phyloP scores from a whole-genome alignment of 2,329 filamentous ascomycete species.

The Fusarium albidum region DNA sequence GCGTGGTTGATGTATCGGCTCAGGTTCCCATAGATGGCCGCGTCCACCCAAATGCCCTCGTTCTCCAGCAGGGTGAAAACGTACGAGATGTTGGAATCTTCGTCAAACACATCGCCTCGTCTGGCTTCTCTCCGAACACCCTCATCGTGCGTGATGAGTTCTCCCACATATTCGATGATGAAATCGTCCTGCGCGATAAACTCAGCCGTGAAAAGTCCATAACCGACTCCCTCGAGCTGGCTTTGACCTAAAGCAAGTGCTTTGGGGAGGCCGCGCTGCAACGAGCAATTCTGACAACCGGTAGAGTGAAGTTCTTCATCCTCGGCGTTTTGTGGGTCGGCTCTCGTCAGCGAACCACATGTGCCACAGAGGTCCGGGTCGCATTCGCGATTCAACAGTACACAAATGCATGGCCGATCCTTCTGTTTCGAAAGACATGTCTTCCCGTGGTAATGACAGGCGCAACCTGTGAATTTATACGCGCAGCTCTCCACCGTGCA shows the following conservation, averaged over 20 bases:
- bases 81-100: slow-evolving; percentile 69
- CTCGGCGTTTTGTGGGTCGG: slow-evolving; percentile 73
- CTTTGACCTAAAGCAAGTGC: slow-evolving; percentile 75
- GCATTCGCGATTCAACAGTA: slow-evolving; percentile 78
- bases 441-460: slow-evolving; percentile 68
- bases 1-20: slow-evolving; percentile 87
- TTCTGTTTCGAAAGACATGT: slow-evolving; percentile 65
- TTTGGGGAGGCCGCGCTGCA: slow-evolving; percentile 74
- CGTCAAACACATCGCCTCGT: slow-evolving; percentile 67
- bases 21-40: slow-evolving; percentile 80
- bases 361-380: slow-evolving; percentile 77
- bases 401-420: slow-evolving; percentile 73
- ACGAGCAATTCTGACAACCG: slow-evolving; percentile 75
- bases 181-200: slow-evolving; percentile 74
- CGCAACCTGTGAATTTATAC: slow-evolving; percentile 72
- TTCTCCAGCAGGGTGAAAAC: slow-evolving; percentile 67
- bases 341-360: slow-evolving; percentile 74
- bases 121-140: slow-evolving; percentile 72
- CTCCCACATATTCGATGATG: slow-evolving; percentile 82
- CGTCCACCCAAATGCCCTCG: slow-evolving; percentile 75
- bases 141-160: slow-evolving; percentile 76
- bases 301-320: slow-evolving; percentile 62
- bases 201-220: slow-evolving; percentile 78
- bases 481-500: slow-evolving; percentile 67
- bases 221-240: slow-evolving; percentile 72